Base-by-base conservation (phyloP, 2,329 filamentous ascomycete species). In the Trichoderma arundinaceum region DNA sequence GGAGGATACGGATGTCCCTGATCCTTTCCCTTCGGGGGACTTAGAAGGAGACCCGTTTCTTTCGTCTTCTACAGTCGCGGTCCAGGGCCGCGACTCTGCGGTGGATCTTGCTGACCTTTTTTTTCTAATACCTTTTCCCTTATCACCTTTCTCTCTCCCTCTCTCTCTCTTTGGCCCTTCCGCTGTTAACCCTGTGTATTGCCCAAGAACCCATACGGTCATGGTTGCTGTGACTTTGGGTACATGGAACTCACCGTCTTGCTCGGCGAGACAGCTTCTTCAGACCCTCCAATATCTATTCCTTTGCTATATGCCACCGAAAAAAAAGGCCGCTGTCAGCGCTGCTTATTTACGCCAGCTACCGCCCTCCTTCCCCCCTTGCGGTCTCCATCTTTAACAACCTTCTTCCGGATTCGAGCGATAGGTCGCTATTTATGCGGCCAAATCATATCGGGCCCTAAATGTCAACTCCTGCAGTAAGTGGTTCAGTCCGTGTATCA, bases 401-500 rank as follows among this genome's bases (percentile, higher is more conserved):
- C 28, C 35, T 66, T 52, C 58, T 53, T 52, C 59, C 38, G 52
- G 54, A 44, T 49, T 59, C 64, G 32, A 62, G 63, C 62, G 58
- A 64, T 48, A 57, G 65, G 60, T 65, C 60, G 61, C 54, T 65
- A 58, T 48, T 63, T 58, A 61, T 57, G 64, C 66, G 60, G 65
- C 52, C 66, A 66, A 67, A 61, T 67, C 61, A 61, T 9, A 65
- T 61, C 43, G 58, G 54, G 58, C 61, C 57, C 67, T 67, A 68
- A 68, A 71, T 72, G 71, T 70, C 69, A 65, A 66, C 69, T 66
- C 67, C 70, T 53, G 67, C 67, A 62, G 67, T 69, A 69, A 69
- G 71, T 72, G 22, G 43, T 64, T 65, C 62, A 33, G n/a, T 49
- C 17, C 38, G 44, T 58, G 64, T 51, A 60, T 60, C 54, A 52